Evolutionary conservation across 768 basidiomycete genomes (phyloP).

Genomic region (Pleurotus eryngii): DNA sequence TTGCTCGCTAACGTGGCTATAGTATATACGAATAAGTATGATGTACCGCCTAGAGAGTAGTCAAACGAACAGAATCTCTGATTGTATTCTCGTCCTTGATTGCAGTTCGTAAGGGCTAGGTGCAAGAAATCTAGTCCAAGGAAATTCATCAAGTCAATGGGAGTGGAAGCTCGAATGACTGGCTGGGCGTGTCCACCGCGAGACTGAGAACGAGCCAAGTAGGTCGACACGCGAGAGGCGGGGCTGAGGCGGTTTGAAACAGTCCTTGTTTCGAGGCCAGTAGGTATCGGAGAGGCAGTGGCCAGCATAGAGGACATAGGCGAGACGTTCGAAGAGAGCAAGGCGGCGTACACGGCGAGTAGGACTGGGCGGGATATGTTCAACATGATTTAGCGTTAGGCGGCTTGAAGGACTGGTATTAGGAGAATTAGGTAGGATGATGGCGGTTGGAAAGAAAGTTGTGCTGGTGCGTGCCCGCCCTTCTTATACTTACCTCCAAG

Average conservation of each 20-base stretch:
- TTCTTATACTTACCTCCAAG: conserved; percentile 8
- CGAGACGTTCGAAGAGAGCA: conserved; percentile 33
- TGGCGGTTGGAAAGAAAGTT: conserved; percentile 4
- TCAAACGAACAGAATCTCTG: no score
- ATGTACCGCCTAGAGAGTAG: no score
- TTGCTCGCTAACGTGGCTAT: no score
- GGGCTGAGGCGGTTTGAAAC: conserved; percentile 8
- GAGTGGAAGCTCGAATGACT: neutral
- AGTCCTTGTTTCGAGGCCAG: no score
- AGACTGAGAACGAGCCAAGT: neutral
- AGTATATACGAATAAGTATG: no score
- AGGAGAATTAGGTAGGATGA: neutral
- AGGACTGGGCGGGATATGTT: conserved; percentile 16
- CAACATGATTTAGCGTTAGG: conserved; percentile 9
- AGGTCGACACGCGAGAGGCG: neutral
- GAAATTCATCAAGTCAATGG: no score
- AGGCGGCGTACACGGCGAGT: conserved; percentile 36
- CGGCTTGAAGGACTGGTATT: conserved; percentile 14
- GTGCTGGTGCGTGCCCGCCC: neutral
- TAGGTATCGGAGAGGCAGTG: conserved; percentile 35
- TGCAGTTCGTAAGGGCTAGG: no score
- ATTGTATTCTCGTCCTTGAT: no score
- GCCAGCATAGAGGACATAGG: conserved; percentile 21
- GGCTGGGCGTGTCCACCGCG: neutral
- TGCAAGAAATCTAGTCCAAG: no score